Evolutionary conservation across 1,284 basidiomycete genomes (phyloP).

Genomic region (Heliocybe sulcata): DNA sequence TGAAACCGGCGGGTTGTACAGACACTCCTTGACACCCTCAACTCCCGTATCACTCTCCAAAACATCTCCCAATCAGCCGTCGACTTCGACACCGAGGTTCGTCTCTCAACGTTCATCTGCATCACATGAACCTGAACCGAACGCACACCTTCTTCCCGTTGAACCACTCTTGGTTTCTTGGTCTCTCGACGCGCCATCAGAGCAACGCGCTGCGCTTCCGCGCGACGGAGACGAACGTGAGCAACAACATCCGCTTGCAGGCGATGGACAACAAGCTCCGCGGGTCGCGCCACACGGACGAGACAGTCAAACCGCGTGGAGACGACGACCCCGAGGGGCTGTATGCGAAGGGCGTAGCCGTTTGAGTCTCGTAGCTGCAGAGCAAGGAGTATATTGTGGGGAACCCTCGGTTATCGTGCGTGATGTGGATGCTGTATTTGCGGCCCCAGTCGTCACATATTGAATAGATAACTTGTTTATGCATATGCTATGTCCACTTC

Average conservation of each 20-base stretch:
- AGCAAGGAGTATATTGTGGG: too few species aligned
- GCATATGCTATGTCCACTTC: too few species aligned
- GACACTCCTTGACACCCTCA: conserved; percentile 1
- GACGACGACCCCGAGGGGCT: background rate
- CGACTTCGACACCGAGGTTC: conserved; percentile 1
- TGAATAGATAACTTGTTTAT: too few species aligned
- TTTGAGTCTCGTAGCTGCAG: too few species aligned
- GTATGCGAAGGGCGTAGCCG: background rate
- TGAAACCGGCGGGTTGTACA: background rate
- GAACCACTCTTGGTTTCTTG: background rate
- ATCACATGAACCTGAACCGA: background rate
- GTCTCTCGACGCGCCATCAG: background rate
- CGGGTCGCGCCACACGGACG: background rate
- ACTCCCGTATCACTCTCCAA: background rate
- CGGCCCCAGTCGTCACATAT: too few species aligned
- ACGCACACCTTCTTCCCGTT: background rate
- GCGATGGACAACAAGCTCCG: background rate
- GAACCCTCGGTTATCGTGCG: too few species aligned
- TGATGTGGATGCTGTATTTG: too few species aligned
- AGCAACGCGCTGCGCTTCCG: conserved; percentile 1
- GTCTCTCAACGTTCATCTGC: background rate
- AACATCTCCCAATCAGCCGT: background rate
- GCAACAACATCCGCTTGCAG: background rate
- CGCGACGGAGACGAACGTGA: background rate
- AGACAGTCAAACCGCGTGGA: too few species aligned